Evolutionary conservation across 2,329 filamentous ascomycete species (phyloP).

Genomic region (Claviceps quebecensis): DNA sequence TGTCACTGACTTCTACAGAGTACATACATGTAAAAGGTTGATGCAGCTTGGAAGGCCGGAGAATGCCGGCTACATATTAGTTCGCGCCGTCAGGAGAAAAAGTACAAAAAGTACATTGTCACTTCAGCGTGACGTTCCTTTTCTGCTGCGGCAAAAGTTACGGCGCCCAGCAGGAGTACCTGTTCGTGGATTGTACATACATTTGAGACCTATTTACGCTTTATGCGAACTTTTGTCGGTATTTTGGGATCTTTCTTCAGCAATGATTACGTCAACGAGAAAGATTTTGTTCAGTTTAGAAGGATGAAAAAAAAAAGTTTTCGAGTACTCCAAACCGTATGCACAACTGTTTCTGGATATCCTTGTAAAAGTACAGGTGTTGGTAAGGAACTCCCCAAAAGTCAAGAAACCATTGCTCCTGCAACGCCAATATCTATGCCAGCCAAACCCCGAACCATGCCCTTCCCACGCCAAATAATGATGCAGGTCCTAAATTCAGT

Average conservation of each 20-base stretch:
- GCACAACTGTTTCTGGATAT: conserved; percentile 5
- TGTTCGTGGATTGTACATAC: too few species aligned
- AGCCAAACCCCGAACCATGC: conserved; percentile 15
- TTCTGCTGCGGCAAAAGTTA: too few species aligned
- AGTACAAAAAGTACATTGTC: too few species aligned
- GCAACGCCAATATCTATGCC: conserved; percentile 10
- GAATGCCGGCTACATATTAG: too few species aligned
- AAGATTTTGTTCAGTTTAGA: not conserved
- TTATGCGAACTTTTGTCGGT: not conserved
- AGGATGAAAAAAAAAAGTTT: not conserved
- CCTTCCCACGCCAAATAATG: conserved; percentile 8
- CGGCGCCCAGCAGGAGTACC: too few species aligned
- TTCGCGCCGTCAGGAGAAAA: too few species aligned
- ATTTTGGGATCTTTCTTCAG: not conserved
- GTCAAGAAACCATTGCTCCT: conserved; percentile 1
- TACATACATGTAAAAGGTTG: too few species aligned
- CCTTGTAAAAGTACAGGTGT: not conserved
- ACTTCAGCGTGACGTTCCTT: too few species aligned
- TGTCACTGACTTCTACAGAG: too few species aligned
- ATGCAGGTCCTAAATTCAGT: conserved; percentile 9
- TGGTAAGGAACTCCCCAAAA: not conserved
- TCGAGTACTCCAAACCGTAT: conserved; percentile 7
- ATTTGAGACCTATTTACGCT: too few species aligned
- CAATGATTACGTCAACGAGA: not conserved
- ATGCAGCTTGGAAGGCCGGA: too few species aligned